Conservation (phyloP, 2,329 filamentous ascomycete species). For the Leptographium lundbergii region DNA sequence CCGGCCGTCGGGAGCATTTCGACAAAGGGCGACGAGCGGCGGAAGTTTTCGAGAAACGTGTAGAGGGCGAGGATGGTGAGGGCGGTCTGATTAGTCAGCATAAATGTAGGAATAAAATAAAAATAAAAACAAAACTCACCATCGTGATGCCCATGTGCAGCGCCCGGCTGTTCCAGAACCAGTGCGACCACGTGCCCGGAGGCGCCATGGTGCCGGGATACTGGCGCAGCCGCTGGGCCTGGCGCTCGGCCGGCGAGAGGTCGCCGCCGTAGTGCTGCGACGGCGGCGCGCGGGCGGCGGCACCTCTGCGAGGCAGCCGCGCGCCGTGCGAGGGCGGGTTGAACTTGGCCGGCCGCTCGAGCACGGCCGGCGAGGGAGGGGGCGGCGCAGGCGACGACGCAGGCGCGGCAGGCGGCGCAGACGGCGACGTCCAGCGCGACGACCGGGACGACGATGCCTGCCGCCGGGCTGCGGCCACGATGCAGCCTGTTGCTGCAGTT, state of each 20-base stretch:
- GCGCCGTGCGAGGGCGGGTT: constrained; percentile 82
- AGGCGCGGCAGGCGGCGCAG: not conserved
- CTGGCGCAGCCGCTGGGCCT: constrained; percentile 52
- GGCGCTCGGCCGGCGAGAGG: constrained; percentile 51
- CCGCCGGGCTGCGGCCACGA: not conserved
- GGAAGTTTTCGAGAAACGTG: constrained; percentile 70
- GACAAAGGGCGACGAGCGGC: constrained; percentile 62
- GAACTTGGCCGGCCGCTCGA: constrained; percentile 82
- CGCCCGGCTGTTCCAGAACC: constrained; percentile 64
- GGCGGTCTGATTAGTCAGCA: constrained; percentile 30
- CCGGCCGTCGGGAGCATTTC: constrained; percentile 64
- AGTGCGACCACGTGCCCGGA: constrained; percentile 67
- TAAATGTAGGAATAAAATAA: not conserved
- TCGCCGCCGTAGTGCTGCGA: constrained; percentile 65
- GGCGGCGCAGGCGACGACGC: not conserved
- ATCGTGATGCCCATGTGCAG: constrained; percentile 78
- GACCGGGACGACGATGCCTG: not conserved
- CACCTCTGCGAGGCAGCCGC: constrained; percentile 44
- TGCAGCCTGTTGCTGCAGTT: not conserved
- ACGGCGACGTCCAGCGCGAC: not conserved
- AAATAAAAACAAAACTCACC: constrained; percentile 31
- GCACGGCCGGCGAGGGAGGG: constrained; percentile 31
- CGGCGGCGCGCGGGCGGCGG: constrained; percentile 18
- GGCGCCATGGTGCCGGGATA: constrained; percentile 89
- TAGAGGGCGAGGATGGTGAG: constrained; percentile 55